Conservation (phyloP, 164 flowering plant genomes). For the Tinospora cordifolia region DNA sequence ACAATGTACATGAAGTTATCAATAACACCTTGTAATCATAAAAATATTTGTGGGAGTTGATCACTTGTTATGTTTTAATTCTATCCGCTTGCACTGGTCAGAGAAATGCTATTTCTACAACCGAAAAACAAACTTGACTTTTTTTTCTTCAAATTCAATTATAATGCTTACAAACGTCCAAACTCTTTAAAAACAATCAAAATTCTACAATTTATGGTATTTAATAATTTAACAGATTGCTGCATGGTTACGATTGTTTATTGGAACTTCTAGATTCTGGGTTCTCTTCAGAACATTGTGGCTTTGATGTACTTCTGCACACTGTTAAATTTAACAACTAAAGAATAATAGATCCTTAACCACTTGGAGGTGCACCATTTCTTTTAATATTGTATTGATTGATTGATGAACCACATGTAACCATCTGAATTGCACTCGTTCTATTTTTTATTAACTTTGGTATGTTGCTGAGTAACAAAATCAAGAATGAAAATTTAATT, state of each 20-base stretch:
- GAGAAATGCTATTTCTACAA: too few relatives aligned
- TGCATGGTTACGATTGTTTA: not conserved
- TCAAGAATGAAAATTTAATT: not conserved
- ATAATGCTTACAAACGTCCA: not conserved
- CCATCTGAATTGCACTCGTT: not conserved
- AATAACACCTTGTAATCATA: too few relatives aligned
- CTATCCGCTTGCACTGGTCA: too few relatives aligned
- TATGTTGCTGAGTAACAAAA: not conserved
- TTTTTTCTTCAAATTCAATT: not conserved
- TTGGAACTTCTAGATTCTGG: not conserved
- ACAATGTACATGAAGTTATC: too few relatives aligned
- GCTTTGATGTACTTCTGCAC: not conserved
- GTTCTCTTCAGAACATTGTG: not conserved
- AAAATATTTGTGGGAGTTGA: too few relatives aligned
- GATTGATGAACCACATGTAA: not conserved
- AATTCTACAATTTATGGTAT: not conserved
- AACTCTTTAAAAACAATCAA: not conserved
- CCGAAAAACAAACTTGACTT: not conserved
- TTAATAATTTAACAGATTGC: not conserved
- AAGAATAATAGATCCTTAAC: not conserved
- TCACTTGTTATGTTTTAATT: too few relatives aligned
- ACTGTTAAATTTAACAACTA: not conserved
- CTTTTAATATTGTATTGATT: not conserved
- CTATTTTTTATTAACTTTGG: too few relatives aligned
- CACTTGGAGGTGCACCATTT: too few relatives aligned